phyloP scores from a whole-genome alignment of 2,329 filamentous ascomycete species.

The Incumbomyces lentus region DNA sequence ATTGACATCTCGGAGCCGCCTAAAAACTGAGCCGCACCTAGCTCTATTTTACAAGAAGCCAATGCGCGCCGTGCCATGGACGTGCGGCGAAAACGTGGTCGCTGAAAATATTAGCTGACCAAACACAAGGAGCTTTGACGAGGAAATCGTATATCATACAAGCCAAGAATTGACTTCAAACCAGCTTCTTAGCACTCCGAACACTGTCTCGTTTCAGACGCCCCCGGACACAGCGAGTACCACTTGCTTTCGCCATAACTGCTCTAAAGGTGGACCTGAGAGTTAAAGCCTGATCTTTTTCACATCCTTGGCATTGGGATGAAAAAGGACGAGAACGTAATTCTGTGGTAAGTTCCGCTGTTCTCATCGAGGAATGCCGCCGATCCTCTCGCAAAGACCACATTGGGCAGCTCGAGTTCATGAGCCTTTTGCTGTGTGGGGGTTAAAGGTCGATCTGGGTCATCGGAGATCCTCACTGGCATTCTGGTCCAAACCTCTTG shows the following conservation, averaged over 20 bases:
- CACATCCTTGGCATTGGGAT: conserved; percentile 18
- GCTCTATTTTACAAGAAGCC: too few species aligned
- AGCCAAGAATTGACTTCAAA: too few species aligned
- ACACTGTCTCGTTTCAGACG: too few species aligned
- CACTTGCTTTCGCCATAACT: not conserved
- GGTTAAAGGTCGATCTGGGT: conserved; percentile 8
- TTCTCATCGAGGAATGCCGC: conserved; percentile 17
- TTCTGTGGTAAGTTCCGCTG: conserved; percentile 16
- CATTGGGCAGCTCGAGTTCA: conserved; percentile 12
- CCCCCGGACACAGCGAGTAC: too few species aligned
- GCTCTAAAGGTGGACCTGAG: not conserved
- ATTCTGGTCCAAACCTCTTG: conserved; percentile 11
- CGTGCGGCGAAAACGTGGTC: too few species aligned
- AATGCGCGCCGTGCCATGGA: conserved; percentile 36
- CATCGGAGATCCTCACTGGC: conserved; percentile 10
- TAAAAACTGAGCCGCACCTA: too few species aligned
- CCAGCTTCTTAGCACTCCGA: too few species aligned
- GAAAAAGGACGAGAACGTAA: conserved; percentile 18
- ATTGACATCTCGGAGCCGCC: too few species aligned
- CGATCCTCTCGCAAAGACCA: conserved; percentile 15
- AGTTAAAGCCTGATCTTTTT: not conserved
- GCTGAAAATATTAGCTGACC: too few species aligned
- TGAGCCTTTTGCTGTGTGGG: conserved; percentile 7
- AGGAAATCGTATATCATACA: too few species aligned
- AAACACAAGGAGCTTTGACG: too few species aligned